Conservation (phyloP, 768 basidiomycete genomes). For the Lentinula aciculospora region DNA sequence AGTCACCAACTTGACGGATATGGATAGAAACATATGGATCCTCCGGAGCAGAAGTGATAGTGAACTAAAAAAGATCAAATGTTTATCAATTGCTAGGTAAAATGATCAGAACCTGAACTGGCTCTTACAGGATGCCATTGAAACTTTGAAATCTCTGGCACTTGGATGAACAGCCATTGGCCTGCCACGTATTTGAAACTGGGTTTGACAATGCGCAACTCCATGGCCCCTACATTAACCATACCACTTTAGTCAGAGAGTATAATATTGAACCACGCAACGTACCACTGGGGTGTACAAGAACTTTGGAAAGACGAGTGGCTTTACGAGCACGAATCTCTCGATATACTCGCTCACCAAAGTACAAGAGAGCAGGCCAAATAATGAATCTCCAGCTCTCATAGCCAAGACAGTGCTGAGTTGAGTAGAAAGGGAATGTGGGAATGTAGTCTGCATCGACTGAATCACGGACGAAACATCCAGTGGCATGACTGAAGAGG, state of each 20-base stretch:
- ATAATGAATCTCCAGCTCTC: conserved; percentile 87
- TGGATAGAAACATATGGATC: conserved; percentile 91
- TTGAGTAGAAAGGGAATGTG: conserved; percentile 83
- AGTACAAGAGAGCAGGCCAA: conserved; percentile 89
- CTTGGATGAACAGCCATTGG: conserved; percentile 88
- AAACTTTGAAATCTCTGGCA: conserved; percentile 75
- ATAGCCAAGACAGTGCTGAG: conserved; percentile 88
- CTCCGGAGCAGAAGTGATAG: conserved; percentile 91
- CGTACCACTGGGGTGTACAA: conserved; percentile 84
- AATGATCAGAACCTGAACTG: background rate
- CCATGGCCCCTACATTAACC: conserved; percentile 68
- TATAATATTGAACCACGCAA: conserved; percentile 8
- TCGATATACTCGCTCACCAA: conserved; percentile 80
- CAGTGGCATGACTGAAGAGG: conserved; percentile 85
- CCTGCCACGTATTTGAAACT: conserved; percentile 89
- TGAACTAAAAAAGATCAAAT: conserved; percentile 57
- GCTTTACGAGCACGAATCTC: conserved; percentile 75
- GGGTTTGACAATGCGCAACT: conserved; percentile 87
- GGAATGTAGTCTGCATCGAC: conserved; percentile 60
- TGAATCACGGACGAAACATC: conserved; percentile 93
- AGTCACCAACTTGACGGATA: conserved; percentile 92
- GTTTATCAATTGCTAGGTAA: conserved; percentile 68
- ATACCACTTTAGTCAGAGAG: conserved; percentile 7
- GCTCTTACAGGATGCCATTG: conserved; percentile 93
- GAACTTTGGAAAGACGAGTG: conserved; percentile 78